Base-by-base conservation (phyloP, 2,329 filamentous ascomycete species). In the Phialemoniopsis sp. region DNA sequence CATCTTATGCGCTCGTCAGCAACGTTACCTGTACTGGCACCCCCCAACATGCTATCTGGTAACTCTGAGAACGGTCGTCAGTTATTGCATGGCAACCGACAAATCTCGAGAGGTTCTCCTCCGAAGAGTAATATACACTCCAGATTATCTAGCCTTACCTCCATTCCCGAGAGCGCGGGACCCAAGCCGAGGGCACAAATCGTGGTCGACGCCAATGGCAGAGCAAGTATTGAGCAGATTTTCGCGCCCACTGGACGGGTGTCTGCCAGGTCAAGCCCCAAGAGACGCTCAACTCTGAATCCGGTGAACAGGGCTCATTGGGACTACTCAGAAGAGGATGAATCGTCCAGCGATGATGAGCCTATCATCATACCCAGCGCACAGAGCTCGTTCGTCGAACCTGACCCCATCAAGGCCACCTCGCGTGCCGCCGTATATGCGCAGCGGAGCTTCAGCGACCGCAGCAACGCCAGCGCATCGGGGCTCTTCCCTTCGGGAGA, bases 291-390 rank as follows among this genome's bases (percentile, higher is more conserved):
- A 38, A 36, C 14, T 19, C 8, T 5, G 33, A 37, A 26, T 10
- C 21, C 21, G 21, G 21, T 26, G 21, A 6, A 26, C 21, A 26
- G 21, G 21, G 21, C 21, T 6, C 21, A 26, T 26, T 71, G 66
- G 62, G 66, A 67, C 13, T 71, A 26, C 21, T 26, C 21, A 6
- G 54, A 63, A 5, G 64, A 74, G 21, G 71, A 72, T 34, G 71
- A 72, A 3, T 80, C 76, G 2, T 81, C 78, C 1, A 72, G 71
- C 4, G 80, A 84, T 45, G 79, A 83, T 39, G 80, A 83, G 41
- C 77, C 76, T 12, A 82, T 83, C 44, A 70, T 82, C 36, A 78
- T 84, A 30, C 78, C 79, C 21, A 82, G 78, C 53, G 68, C 78
- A 32, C 76, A 70, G 44, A 66, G 66, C 4, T 82, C 78, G 1